Conservation (phyloP, 768 basidiomycete genomes). For the Agaricus blazei region DNA sequence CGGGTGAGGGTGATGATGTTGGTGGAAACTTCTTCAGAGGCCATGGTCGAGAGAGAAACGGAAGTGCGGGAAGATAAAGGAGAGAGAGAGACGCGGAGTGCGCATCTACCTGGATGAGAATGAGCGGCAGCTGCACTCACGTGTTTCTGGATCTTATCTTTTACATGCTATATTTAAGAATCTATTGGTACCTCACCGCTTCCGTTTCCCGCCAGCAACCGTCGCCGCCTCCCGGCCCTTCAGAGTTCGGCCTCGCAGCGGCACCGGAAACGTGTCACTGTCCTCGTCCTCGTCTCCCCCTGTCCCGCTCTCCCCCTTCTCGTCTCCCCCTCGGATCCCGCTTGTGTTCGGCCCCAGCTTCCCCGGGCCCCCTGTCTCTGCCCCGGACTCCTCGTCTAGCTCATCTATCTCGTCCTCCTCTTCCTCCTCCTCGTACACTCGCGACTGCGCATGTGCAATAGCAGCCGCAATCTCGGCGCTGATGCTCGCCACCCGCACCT, state of each 20-base stretch:
- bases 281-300: conserved; percentile 58
- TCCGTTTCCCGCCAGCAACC: conserved; percentile 55
- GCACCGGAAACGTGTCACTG: conserved; percentile 69
- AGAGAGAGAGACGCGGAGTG: conserved; percentile 1
- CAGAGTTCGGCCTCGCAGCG: conserved; percentile 59
- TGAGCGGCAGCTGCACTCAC: conserved; percentile 16
- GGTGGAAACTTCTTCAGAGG: conserved; percentile 66
- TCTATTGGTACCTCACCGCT: conserved; percentile 39
- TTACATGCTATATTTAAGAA: conserved; percentile 8
- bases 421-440: conserved; percentile 53
- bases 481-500: conserved; percentile 68
- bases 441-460: conserved; percentile 68
- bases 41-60: conserved; percentile 25
- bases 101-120: not conserved
- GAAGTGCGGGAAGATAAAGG: not conserved
- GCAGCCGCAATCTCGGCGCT: conserved; percentile 79
- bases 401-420: conserved; percentile 43
- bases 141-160: conserved; percentile 24
- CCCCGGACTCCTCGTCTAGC: conserved; percentile 49
- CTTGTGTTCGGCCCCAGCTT: conserved; percentile 57
- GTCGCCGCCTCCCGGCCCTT: conserved; percentile 43
- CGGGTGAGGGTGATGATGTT: conserved; percentile 93
- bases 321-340: conserved; percentile 43
- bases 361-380: conserved; percentile 43
- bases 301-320: conserved; percentile 22